Evolutionary conservation across 1,284 basidiomycete genomes (phyloP), one percentile per base, ranked within the genome.

Genomic region (Trametes sp.): DNA sequence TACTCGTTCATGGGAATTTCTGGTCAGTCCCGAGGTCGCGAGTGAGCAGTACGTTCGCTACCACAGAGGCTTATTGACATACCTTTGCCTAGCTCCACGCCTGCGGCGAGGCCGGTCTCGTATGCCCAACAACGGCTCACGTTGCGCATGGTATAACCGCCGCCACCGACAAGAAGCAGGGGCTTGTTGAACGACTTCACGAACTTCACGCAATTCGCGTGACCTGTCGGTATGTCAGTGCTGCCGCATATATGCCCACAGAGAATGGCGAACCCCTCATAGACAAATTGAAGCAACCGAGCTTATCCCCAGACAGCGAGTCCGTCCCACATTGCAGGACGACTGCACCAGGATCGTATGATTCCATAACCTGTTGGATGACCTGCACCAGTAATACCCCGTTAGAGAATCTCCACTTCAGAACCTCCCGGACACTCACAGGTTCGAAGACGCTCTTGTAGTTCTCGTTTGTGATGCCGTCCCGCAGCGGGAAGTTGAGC

Each of bases 261-360:
- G 19, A 23, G n/a, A 31, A 6, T n/a, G 42, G 63, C 76, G 11
- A 65, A 87, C 95, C 97, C 76, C 92, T 84, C 96, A 99, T 98
- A 1, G 96, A 98, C 48, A 99, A 82, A 77, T 99, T 99, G 73
- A 99, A 89, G 68, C 94, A 94, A 0, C 98, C 98, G 0, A 99
- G 84, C 73, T 97, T 96, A 75, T 99, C 98, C 13, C 98, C 98
- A 0, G 96, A 94, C 19, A 99, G 80, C 0, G 97, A 98, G 76
- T 99, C 98, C n/a, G 96, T 96, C 10, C 98, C 98, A 75, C 98
- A 99, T 76, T 99, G 98, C 21, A 99, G 80, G 1, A 99, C 98
- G 53, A 99, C 93, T 0, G 98, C 98, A 4, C 94, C 94, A 0
- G 98, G 98, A 71, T 95, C 90, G 72, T 98, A 99, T 57, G 91